Evolutionary conservation across 2,329 filamentous ascomycete species (phyloP).

Genomic region (Plenodomus biglobosus): DNA sequence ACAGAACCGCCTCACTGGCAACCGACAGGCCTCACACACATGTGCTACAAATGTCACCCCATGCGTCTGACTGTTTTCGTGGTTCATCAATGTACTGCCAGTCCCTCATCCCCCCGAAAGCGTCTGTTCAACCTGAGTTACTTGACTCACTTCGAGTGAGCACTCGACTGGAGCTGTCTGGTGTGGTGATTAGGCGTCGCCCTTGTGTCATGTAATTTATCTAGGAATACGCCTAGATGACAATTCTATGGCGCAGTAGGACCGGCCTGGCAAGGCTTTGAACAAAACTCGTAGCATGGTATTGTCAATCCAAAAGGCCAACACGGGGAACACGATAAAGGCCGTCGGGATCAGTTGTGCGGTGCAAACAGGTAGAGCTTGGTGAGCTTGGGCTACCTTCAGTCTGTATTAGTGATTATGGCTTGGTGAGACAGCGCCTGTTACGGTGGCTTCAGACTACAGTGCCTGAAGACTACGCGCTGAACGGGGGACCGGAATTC

Average conservation of each 20-base stretch:
- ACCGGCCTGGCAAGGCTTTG: too few species aligned
- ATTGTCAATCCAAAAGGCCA: too few species aligned
- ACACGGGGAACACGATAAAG: too few species aligned
- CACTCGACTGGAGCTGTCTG: too few species aligned
- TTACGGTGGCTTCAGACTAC: conserved; percentile 14
- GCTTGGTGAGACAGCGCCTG: conserved; percentile 32
- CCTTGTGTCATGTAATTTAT: too few species aligned
- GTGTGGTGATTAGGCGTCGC: too few species aligned
- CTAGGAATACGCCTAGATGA: too few species aligned
- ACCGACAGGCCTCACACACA: conserved; percentile 13
- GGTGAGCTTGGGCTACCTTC: conserved; percentile 24
- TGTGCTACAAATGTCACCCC: conserved; percentile 33
- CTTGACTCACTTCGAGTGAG: too few species aligned
- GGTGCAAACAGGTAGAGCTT: conserved; percentile 19
- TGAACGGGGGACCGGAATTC: conserved; percentile 11
- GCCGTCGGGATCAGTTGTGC: conserved; percentile 9
- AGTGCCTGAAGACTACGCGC: conserved; percentile 7
- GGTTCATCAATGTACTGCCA: conserved; percentile 12
- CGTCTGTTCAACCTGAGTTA: conserved; percentile 9
- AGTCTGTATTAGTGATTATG: conserved; percentile 30
- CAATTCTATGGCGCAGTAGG: too few species aligned
- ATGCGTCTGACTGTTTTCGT: conserved; percentile 32
- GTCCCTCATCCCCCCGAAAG: conserved; percentile 11
- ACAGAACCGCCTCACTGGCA: conserved; percentile 15
- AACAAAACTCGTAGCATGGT: too few species aligned